Evolutionary conservation across 164 flowering plant species (phyloP).

Genomic region (Malania oleifera): DNA sequence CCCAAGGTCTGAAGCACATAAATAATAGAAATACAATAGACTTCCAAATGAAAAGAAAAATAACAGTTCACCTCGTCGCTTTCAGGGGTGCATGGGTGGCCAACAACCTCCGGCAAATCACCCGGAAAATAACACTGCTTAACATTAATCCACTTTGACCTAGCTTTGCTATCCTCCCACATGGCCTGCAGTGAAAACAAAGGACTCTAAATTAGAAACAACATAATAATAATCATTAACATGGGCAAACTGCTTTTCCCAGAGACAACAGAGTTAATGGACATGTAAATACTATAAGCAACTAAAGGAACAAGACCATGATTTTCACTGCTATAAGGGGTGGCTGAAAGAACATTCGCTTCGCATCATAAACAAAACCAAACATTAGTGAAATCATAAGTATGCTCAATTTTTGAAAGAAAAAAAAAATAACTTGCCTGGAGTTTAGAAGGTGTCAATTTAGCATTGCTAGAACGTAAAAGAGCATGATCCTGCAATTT

Average conservation of each 20-base stretch:
- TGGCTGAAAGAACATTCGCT: background rate
- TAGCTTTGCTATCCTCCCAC: constrained; percentile 72
- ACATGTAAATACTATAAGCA: background rate
- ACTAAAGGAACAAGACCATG: background rate
- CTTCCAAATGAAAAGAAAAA: background rate
- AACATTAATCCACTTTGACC: constrained; percentile 55
- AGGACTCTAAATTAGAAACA: no score
- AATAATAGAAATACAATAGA: background rate
- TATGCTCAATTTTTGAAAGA: background rate
- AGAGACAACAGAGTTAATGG: constrained; percentile 2
- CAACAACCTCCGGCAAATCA: constrained; percentile 74
- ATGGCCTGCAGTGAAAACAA: constrained; percentile 48
- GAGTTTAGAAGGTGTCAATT: constrained; percentile 55
- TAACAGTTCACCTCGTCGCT: constrained; percentile 51
- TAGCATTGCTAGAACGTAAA: constrained; percentile 36
- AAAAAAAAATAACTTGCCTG: constrained; percentile 55
- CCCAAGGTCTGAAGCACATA: background rate
- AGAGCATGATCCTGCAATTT: constrained; percentile 67
- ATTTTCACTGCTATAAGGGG: background rate
- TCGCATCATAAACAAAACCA: background rate
- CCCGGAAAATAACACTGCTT: constrained; percentile 57
- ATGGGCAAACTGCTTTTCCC: no score
- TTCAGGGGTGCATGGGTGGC: constrained; percentile 53
- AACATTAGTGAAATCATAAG: background rate
- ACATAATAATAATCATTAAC: no score